phyloP scores from a whole-genome alignment of 768 basidiomycete species.

The Termitomyces sp. region DNA sequence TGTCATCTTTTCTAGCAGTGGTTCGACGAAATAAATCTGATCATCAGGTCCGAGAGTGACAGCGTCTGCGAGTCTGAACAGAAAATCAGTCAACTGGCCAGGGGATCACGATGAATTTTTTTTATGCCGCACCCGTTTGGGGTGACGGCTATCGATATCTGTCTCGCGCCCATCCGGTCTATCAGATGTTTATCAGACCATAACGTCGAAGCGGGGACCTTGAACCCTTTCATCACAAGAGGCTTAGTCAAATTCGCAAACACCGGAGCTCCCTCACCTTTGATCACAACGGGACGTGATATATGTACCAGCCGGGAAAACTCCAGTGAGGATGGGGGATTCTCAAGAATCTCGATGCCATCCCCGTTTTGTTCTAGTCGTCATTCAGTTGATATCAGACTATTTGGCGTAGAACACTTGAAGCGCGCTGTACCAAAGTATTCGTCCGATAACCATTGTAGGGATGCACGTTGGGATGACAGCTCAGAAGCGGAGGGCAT shows the following conservation, averaged over 20 bases:
- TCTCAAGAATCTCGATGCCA: constrained; percentile 41
- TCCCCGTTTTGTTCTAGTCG: constrained; percentile 54
- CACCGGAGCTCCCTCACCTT: constrained; percentile 33
- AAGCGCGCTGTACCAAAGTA: constrained; percentile 29
- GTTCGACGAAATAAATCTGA: constrained; percentile 70
- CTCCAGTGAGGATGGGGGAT: constrained; percentile 60
- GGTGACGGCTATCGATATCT: constrained; percentile 73
- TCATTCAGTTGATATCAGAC: neutral
- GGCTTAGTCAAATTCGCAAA: neutral
- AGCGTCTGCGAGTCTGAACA: constrained; percentile 68
- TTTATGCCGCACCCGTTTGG: constrained; percentile 64
- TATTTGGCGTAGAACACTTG: neutral
- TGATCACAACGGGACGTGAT: constrained; percentile 69
- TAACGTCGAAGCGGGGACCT: constrained; percentile 38
- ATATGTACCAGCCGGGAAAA: constrained; percentile 65
- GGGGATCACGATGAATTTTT: neutral
- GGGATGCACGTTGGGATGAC: neutral
- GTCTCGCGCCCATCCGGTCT: constrained; percentile 43
- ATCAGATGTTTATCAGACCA: constrained; percentile 69
- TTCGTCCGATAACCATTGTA: constrained; percentile 31
- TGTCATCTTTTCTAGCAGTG: constrained; percentile 61
- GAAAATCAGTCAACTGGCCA: constrained; percentile 8
- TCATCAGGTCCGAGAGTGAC: constrained; percentile 50
- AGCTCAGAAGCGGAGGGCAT: neutral
- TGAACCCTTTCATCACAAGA: constrained; percentile 32